phyloP scores from a whole-genome alignment of 352 stramenopile genomes.

The Peronospora farinosa region DNA sequence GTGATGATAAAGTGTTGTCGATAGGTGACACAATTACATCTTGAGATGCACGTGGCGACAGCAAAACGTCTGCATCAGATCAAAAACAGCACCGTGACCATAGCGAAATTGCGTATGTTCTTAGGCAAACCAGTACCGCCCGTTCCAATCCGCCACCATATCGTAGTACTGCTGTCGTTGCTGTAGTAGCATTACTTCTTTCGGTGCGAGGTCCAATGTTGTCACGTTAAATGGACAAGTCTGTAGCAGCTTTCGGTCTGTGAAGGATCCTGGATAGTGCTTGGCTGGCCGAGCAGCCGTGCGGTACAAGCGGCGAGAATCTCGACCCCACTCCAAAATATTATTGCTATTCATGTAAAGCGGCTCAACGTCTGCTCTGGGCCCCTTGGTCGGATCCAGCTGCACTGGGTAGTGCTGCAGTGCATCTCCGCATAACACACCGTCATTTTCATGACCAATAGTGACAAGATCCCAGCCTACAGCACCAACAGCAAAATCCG shows the following conservation, averaged over 20 bases:
- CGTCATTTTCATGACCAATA: constrained; percentile 10
- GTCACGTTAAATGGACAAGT: constrained; percentile 38
- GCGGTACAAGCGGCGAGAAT: constrained; percentile 21
- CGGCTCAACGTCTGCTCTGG: constrained; percentile 17
- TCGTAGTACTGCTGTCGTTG: constrained; percentile 25
- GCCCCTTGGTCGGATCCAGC: constrained; percentile 8
- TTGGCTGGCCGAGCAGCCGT: constrained; percentile 25
- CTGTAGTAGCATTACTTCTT: constrained; percentile 18
- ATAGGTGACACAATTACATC: too few species aligned
- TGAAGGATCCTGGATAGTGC: constrained; percentile 36
- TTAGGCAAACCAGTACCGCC: constrained; percentile 14
- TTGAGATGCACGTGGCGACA: neutral
- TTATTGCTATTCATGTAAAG: constrained; percentile 56
- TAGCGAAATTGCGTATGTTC: neutral
- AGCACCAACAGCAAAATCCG: constrained; percentile 27
- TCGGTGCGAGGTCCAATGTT: constrained; percentile 16
- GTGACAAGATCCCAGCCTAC: constrained; percentile 24
- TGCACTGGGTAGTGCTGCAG: constrained; percentile 38
- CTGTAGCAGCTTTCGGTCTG: constrained; percentile 29
- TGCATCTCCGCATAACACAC: constrained; percentile 39
- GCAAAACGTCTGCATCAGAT: constrained; percentile 8
- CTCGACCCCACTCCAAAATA: constrained; percentile 30
- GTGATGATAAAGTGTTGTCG: neutral
- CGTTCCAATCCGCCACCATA: constrained; percentile 15
- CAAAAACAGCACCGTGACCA: constrained; percentile 3